Evolutionary conservation across 177 flowering plant species (phyloP), one percentile per base, ranked within the genome.

Genomic region (Telopea speciosissima): DNA sequence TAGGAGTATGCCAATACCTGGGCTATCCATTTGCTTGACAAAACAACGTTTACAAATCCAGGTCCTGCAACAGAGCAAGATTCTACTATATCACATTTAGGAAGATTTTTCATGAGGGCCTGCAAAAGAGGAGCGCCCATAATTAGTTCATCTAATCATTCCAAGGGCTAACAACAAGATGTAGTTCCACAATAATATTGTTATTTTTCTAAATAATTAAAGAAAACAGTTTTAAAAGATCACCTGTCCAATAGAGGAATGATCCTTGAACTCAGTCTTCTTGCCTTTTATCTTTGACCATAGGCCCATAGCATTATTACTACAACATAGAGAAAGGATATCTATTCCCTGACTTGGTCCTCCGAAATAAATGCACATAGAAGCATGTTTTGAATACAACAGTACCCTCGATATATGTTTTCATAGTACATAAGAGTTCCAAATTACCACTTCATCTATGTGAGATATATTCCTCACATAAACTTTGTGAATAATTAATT

Each of bases 291-390:
- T 83, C 79, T 72, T 87, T 31, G 91, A 70, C 86, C 88, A 96
- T 40, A 88, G 67, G 71, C 96, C 77, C 98, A 96, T 93, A 12
- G 98, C 99, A 82, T 96, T 96, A 72, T 96, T 93, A 74, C 99
- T 96, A 73, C 79, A 81, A 9, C 67, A 78, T 42, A 65, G 44
- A 33, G 17, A 33, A 33, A 5, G n/a, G 40, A 49, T 23, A 49
- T 23, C 59, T 42, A 3, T 25, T 0, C 33, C 45, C 11, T 24
- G 40, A 68, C 28, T n/a, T 19, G 58, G 9, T 14, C 58, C 21
- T 28, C n/a, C 23, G 1, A 67, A 67, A 45, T 16, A 49, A 49
- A 49, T 49, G 19, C 54, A 5, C 0, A 4, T 49, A 49, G 0
- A 49, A 13, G 19, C 17, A 49, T 49, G 54, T 12, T 49, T 49